Evolutionary conservation across 495 filamentous ascomycete species (phyloP), one percentile per base, ranked within the genome.

Genomic region (Pseudevernia furfuracea): DNA sequence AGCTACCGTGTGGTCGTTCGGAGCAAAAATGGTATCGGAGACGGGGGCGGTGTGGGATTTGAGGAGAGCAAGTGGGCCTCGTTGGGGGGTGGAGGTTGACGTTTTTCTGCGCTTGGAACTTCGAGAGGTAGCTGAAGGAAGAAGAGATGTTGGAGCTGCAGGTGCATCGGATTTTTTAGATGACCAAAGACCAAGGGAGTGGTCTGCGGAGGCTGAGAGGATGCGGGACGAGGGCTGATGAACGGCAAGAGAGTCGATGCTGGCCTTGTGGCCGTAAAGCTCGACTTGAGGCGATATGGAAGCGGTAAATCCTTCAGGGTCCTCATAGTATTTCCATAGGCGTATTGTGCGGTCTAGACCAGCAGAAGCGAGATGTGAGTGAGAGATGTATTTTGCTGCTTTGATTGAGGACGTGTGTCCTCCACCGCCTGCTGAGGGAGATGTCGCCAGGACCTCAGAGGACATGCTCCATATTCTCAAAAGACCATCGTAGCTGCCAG

Each of bases 381-480:
- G 81, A 3, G 89, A 89, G 34, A 96, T 74, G 70, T 94, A 94
- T 69, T 87, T 91, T 28, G 85, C 89, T 32, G 87, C 78, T 74
- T 92, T 95, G 70, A 96, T 81, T 60, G 86, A 84, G 11, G 86
- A 80, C 21, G 80, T 85, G 73, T 96, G 89, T 11, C 90, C 90
- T 25, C 88, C 84, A 10, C 84, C 81, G 38, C 79, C 77, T 32
- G 79, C 76, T 2, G 84, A 76, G 2, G 82, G 74, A 0, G 89
- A 92, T 0, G 85, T 89, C 14, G 88, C 87, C 60, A 96, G 75
- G 1, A 86, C 80, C 66, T 92, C 83, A 6, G 89, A 91, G 3
- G 89, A 91, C 75, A 85, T 85, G 70, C 94, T 88, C 93, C 94
- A 97, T 70, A 97, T 81, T 58, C 91, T 80, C 46, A 96, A 75